Conservation (phyloP, 495 filamentous ascomycete genomes). For the Emericellopsis terricola region DNA sequence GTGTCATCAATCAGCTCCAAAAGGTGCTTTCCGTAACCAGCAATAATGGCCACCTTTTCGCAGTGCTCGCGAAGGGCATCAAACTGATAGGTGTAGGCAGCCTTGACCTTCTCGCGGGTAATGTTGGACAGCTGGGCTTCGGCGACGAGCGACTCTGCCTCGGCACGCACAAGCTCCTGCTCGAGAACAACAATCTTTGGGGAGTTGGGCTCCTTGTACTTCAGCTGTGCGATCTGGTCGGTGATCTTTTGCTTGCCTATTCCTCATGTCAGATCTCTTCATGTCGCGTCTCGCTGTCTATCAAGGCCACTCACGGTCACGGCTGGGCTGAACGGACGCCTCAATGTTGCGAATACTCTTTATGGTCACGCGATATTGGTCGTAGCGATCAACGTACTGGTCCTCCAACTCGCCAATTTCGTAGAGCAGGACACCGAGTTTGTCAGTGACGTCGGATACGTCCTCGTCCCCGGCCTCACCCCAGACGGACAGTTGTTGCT, state of each 20-base stretch:
- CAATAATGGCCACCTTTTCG: conserved; percentile 96
- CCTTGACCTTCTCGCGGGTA: conserved; percentile 97
- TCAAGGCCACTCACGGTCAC: conserved; percentile 54
- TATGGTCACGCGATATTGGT: conserved; percentile 97
- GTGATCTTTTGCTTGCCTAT: conserved; percentile 97
- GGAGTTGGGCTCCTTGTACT: conserved; percentile 98
- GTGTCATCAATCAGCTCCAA: conserved; percentile 91
- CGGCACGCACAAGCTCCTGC: conserved; percentile 94
- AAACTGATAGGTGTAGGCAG: conserved; percentile 95
- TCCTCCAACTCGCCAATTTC: conserved; percentile 98
- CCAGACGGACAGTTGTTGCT: conserved; percentile 99
- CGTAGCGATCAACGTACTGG: conserved; percentile 93
- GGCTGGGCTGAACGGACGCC: conserved; percentile 90
- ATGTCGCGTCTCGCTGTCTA: background rate
- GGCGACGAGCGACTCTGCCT: conserved; percentile 93
- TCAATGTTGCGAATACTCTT: conserved; percentile 99
- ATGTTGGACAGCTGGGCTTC: conserved; percentile 98
- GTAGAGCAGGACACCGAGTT: conserved; percentile 92
- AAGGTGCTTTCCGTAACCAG: conserved; percentile 91
- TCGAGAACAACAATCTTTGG: conserved; percentile 94
- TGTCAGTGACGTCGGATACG: conserved; percentile 96
- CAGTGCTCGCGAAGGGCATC: conserved; percentile 94
- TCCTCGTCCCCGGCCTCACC: conserved; percentile 93
- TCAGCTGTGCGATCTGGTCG: conserved; percentile 94
- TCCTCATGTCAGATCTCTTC: conserved; percentile 3